phyloP scores from a whole-genome alignment of 2,329 filamentous ascomycete genomes.

The Phaeoacremonium minimum region DNA sequence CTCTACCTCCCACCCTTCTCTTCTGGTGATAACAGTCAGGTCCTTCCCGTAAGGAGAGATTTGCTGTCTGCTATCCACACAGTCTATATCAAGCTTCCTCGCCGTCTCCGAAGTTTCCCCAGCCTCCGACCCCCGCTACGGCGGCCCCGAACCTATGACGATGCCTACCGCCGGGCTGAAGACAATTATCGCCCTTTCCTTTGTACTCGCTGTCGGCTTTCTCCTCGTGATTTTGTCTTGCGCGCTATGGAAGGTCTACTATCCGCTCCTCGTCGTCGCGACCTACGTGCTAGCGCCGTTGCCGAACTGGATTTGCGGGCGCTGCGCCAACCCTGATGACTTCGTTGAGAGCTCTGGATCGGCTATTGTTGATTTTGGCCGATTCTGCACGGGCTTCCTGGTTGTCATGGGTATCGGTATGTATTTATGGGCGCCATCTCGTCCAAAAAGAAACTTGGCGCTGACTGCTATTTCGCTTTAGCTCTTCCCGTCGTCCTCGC shows the following conservation, averaged over 20 bases:
- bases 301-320: slow-evolving; percentile 92
- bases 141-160: slow-evolving; percentile 20
- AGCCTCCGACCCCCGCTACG: not conserved
- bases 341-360: slow-evolving; percentile 83
- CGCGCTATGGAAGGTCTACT: slow-evolving; percentile 91
- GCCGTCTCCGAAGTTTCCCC: too few relatives aligned
- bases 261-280: slow-evolving; percentile 89
- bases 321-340: slow-evolving; percentile 88
- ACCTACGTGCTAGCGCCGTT: slow-evolving; percentile 92
- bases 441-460: not conserved
- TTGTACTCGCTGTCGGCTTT: slow-evolving; percentile 97
- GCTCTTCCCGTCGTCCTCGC: slow-evolving; percentile 85
- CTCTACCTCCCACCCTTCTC: too few relatives aligned
- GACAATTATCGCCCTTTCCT: slow-evolving; percentile 98
- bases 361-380: slow-evolving; percentile 85
- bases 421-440: slow-evolving; percentile 29
- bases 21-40: too few relatives aligned
- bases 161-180: slow-evolving; percentile 86
- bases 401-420: slow-evolving; percentile 96
- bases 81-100: too few relatives aligned
- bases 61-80: too few relatives aligned
- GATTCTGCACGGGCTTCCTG: slow-evolving; percentile 92
- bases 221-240: slow-evolving; percentile 98
- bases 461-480: slow-evolving; percentile 32
- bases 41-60: too few relatives aligned